Evolutionary conservation across 1,139 yeast species (phyloP).

Genomic region (Suhomyces chickasaworum): DNA sequence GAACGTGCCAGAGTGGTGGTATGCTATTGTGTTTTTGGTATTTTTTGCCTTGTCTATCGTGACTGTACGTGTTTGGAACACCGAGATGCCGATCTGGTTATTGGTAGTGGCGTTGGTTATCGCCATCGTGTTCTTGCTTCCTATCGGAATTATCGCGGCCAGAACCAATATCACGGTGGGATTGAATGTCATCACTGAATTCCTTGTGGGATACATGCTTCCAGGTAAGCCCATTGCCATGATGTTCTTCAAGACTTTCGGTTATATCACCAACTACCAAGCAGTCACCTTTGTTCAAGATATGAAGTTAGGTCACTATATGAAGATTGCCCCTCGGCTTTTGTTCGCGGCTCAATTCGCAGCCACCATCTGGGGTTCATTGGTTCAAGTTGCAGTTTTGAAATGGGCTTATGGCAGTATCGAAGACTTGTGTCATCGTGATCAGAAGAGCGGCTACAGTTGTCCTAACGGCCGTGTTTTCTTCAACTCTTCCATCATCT

Average conservation of each 20-base stretch:
- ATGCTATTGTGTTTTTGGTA: conserved; percentile 38
- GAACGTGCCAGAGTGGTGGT: conserved; percentile 75
- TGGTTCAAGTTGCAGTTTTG: conserved; percentile 48
- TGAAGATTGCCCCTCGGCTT: conserved; percentile 52
- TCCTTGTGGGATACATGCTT: conserved; percentile 49
- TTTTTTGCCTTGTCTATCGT: conserved; percentile 45
- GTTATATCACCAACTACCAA: conserved; percentile 55
- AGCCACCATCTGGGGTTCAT: conserved; percentile 49
- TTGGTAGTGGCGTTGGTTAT: conserved; percentile 43
- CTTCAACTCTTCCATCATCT: conserved; percentile 49
- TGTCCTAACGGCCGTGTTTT: conserved; percentile 49
- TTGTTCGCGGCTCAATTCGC: conserved; percentile 48
- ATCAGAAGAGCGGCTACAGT: conserved; percentile 41
- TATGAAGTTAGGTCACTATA: conserved; percentile 57
- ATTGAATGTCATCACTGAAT: conserved; percentile 48
- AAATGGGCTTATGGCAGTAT: conserved; percentile 49
- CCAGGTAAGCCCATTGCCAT: conserved; percentile 52
- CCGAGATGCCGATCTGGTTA: conserved; percentile 45
- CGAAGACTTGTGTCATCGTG: conserved; percentile 47
- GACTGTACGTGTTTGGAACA: conserved; percentile 43
- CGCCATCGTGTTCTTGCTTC: conserved; percentile 43
- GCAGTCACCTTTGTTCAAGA: conserved; percentile 56
- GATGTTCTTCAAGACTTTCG: conserved; percentile 51
- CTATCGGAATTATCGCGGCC: conserved; percentile 46
- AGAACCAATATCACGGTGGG: conserved; percentile 49